These are phyloP conservation scores for Carex myosuroides DNA, from an alignment of 176 grass and related monocot species.

Conservation along the genomic window DNA sequence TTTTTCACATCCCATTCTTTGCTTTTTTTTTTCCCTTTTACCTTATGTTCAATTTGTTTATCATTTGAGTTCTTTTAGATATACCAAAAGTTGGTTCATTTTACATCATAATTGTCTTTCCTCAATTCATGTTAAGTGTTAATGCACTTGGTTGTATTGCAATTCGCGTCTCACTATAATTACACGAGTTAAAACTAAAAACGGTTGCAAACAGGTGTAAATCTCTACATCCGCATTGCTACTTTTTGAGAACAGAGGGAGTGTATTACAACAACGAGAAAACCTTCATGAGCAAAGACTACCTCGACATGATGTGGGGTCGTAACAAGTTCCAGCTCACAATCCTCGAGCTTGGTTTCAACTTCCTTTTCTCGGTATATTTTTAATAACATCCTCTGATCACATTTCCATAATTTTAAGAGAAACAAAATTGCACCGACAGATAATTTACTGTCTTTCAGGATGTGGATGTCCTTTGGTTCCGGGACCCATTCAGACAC, in stretches of 20 bases:
- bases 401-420: not conserved
- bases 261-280: conserved; percentile 70
- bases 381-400: not conserved
- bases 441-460: conserved; percentile 15
- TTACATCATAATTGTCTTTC: not conserved
- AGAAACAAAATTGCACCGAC: not conserved
- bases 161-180: not conserved
- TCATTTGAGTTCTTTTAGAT: not conserved
- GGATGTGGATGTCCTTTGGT: conserved; percentile 97
- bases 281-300: conserved; percentile 86
- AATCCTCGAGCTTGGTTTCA: conserved; percentile 73
- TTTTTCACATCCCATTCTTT: no score
- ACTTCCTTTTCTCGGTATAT: conserved; percentile 80
- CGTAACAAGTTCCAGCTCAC: conserved; percentile 70
- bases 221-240: conserved; percentile 70
- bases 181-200: not conserved
- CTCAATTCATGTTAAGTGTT: not conserved
- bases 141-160: not conserved
- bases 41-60: not conserved
- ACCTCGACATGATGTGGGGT: conserved; percentile 91
- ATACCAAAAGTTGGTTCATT: not conserved
- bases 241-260: conserved; percentile 44
- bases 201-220: conserved; percentile 29
- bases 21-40: not conserved
- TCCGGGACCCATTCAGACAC: conserved; percentile 77